Evolutionary conservation across 1,284 basidiomycete species (phyloP), one percentile per base, ranked within the genome.

Genomic region (Rhodotorula sp.): DNA sequence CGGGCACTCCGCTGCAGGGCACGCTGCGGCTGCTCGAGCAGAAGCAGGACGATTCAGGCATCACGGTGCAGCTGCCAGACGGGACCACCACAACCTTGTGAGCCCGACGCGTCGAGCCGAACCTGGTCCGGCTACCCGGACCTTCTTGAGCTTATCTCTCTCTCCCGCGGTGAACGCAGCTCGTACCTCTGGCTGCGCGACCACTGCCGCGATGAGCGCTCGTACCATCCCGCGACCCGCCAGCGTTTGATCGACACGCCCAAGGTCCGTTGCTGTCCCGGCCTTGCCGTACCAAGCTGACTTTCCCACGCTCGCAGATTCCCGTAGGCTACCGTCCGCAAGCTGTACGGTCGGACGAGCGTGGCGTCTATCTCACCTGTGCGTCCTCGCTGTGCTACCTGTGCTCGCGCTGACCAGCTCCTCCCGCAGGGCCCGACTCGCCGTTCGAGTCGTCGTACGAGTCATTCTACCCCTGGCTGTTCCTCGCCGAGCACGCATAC

Each of bases 191-290:
- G 89, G 87, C 82, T 92, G 36, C 84, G 88, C 21, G 91, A 92
- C 80, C 95, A 98, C 79, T 99, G 96, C 80, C 87, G 94, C 46
- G 97, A 94, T 81, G 82, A 90, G 0, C 83, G 88, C 61, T 97
- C 94, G 82, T 96, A 91, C 80, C 96, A 98, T 82, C 84, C 89
- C 0, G 82, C 89, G 70, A 98, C 96, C 17, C 96, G 94, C 80
- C 96, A 98, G 81, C 86, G 96, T 19, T 82, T 97, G 21, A 84
- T 94, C 61, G 89, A 93, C 78, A 93, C 95, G 0, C 92, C 90
- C 72, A 87, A 91, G 71, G 93, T 90, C 74, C 50, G 85, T 78
- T 29, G 2, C 25, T 37, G 7, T 1, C 22, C 13, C 13, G 34
- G 7, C 36, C 22, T 37, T 21, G 19, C 22, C 44, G 37, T 5